Evolutionary conservation across 140 eudicot genomes (phyloP).

Genomic region (Cichorium intybus): DNA sequence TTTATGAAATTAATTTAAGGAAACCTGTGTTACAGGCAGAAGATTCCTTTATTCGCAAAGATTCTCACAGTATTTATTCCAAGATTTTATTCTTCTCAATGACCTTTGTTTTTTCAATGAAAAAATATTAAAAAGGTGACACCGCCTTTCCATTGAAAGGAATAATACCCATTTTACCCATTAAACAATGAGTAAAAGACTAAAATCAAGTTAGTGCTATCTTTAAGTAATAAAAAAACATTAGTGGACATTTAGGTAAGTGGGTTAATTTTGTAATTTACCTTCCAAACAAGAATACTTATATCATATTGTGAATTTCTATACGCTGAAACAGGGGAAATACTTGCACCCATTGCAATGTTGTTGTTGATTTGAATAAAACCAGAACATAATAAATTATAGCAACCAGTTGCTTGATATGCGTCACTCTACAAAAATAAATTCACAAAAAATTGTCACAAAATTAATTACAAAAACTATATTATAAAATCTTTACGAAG

Average conservation of each 20-base stretch:
- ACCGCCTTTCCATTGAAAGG: conserved; percentile 16
- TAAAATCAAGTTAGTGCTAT: conserved; percentile 26
- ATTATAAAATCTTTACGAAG: not conserved
- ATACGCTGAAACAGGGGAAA: conserved; percentile 80
- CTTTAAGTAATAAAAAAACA: conserved; percentile 24
- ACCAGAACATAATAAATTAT: conserved; percentile 87
- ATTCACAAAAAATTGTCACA: conserved; percentile 1
- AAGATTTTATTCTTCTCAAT: conserved; percentile 5
- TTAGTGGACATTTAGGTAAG: conserved; percentile 14
- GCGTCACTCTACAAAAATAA: conserved; percentile 71
- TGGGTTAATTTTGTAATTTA: conserved; percentile 45
- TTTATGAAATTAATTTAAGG: too few species aligned
- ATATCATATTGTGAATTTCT: conserved; percentile 81
- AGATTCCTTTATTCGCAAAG: conserved; percentile 30
- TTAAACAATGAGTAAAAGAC: conserved; percentile 10
- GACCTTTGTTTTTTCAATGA: conserved; percentile 13
- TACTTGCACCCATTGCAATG: conserved; percentile 95
- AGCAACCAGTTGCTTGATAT: conserved; percentile 94
- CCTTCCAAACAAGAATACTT: conserved; percentile 98
- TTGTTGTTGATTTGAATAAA: conserved; percentile 84
- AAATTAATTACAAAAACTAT: too few species aligned
- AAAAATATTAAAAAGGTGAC: conserved; percentile 19
- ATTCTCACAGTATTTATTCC: conserved; percentile 31
- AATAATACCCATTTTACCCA: not conserved
- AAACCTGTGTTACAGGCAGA: conserved; percentile 17